phyloP scores from a whole-genome alignment of 148 eudicot species.

The Rhododendron williamsianum region DNA sequence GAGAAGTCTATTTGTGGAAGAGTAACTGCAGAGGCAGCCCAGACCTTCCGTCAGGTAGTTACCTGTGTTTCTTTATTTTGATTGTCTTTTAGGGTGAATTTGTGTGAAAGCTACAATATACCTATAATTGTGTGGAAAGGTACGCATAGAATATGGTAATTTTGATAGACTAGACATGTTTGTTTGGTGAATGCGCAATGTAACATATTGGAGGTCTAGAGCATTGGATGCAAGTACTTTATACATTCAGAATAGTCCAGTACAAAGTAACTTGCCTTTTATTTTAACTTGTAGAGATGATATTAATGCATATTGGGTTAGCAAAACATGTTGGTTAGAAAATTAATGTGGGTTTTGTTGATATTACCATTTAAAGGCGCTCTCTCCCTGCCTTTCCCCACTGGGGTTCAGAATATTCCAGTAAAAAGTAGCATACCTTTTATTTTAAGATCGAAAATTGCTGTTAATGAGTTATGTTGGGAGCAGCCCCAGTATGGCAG shows the following conservation, averaged over 20 bases:
- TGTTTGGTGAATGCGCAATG: background rate
- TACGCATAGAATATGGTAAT: background rate
- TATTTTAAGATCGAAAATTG: no score
- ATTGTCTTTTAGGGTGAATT: background rate
- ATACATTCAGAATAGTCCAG: background rate
- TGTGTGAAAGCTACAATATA: background rate
- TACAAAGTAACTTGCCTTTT: background rate
- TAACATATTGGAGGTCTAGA: background rate
- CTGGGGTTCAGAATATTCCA: background rate
- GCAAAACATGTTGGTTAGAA: background rate
- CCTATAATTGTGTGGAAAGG: background rate
- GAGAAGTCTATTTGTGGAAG: slow-evolving; percentile 58
- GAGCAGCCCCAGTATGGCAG: background rate
- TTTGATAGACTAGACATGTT: background rate
- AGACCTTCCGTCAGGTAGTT: slow-evolving; percentile 52
- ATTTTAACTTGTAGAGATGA: background rate
- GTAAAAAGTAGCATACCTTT: background rate
- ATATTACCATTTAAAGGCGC: background rate
- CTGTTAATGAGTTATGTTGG: background rate
- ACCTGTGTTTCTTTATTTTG: background rate
- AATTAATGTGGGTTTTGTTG: background rate
- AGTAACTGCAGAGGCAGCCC: slow-evolving; percentile 46
- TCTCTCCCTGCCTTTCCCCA: background rate
- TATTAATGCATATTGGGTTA: background rate
- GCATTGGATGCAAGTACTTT: background rate